Conservation (phyloP, 2,329 filamentous ascomycete species). For the Penicillium thymicola region DNA sequence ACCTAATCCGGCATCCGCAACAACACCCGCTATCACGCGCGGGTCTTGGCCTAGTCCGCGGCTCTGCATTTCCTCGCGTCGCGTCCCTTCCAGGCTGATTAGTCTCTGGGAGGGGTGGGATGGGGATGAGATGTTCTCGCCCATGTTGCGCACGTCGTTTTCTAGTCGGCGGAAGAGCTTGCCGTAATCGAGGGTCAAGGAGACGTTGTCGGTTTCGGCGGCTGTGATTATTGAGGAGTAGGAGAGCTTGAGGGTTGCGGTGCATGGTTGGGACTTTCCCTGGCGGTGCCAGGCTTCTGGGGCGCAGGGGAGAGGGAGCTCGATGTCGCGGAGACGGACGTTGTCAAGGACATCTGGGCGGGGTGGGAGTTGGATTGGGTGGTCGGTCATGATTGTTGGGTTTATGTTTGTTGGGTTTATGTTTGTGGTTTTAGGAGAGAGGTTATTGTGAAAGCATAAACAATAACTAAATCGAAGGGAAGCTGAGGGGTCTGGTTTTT, state of each 20-base stretch:
- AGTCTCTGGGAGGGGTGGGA: slow-evolving; percentile 24
- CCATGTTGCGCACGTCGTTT: slow-evolving; percentile 31
- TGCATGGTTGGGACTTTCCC: slow-evolving; percentile 46
- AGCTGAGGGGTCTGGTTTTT: slow-evolving; percentile 14
- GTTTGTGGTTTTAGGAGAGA: background rate
- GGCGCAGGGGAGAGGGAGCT: slow-evolving; percentile 43
- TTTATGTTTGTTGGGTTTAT: background rate
- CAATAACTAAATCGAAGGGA: background rate
- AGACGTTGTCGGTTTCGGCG: slow-evolving; percentile 44
- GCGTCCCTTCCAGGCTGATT: slow-evolving; percentile 28
- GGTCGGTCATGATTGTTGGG: slow-evolving; percentile 21
- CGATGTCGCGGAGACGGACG: slow-evolving; percentile 43
- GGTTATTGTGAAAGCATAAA: background rate
- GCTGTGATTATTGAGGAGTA: slow-evolving; percentile 42
- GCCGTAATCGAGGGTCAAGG: slow-evolving; percentile 47
- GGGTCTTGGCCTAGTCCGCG: slow-evolving; percentile 33
- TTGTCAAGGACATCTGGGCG: slow-evolving; percentile 37
- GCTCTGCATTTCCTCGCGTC: slow-evolving; percentile 29
- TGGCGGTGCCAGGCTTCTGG: slow-evolving; percentile 48
- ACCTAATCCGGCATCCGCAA: slow-evolving; percentile 35
- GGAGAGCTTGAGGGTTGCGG: slow-evolving; percentile 42
- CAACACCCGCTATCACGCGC: slow-evolving; percentile 34
- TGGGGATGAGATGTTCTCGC: slow-evolving; percentile 16
- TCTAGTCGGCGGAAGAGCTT: slow-evolving; percentile 45
- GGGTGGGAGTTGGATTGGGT: slow-evolving; percentile 30